phyloP scores from a whole-genome alignment of 1,284 basidiomycete genomes.

The Ganoderma multipileum region DNA sequence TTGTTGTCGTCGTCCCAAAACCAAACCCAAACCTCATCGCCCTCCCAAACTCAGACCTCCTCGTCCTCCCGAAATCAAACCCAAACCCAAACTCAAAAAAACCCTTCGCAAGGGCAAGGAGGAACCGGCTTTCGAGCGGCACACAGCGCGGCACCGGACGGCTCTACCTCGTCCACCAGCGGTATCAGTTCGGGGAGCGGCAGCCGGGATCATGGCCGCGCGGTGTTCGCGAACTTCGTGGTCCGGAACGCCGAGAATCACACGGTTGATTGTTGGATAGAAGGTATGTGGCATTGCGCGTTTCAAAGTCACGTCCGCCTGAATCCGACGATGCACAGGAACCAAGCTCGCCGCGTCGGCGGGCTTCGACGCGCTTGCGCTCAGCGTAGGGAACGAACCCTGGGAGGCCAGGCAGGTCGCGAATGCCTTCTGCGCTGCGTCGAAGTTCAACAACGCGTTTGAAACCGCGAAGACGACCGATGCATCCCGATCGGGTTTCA shows the following conservation, averaged over 20 bases:
- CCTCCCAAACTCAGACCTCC: background rate
- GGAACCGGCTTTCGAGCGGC: background rate
- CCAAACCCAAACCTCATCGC: background rate
- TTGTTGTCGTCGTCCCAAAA: background rate
- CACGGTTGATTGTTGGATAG: slow-evolving; percentile 42
- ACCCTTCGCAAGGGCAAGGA: background rate
- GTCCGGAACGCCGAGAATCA: slow-evolving; percentile 53
- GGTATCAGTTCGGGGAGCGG: background rate
- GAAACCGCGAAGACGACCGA: background rate
- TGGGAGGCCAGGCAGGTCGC: slow-evolving; percentile 57
- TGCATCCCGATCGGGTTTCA: slow-evolving; percentile 46
- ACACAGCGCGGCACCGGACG: background rate
- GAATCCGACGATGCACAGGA: slow-evolving; percentile 34
- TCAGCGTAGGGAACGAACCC: slow-evolving; percentile 52
- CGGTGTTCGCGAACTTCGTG: slow-evolving; percentile 42
- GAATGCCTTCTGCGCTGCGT: slow-evolving; percentile 49
- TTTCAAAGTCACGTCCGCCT: background rate
- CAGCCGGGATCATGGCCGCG: background rate
- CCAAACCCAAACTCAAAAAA: background rate
- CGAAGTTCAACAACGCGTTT: slow-evolving; percentile 19
- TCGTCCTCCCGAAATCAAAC: background rate
- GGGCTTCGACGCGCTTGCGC: slow-evolving; percentile 51
- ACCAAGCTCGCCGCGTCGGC: slow-evolving; percentile 46
- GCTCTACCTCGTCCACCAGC: background rate
- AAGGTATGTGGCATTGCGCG: slow-evolving; percentile 35